Evolutionary conservation across 495 filamentous ascomycete species (phyloP).

Genomic region (Xylaria intraflava): DNA sequence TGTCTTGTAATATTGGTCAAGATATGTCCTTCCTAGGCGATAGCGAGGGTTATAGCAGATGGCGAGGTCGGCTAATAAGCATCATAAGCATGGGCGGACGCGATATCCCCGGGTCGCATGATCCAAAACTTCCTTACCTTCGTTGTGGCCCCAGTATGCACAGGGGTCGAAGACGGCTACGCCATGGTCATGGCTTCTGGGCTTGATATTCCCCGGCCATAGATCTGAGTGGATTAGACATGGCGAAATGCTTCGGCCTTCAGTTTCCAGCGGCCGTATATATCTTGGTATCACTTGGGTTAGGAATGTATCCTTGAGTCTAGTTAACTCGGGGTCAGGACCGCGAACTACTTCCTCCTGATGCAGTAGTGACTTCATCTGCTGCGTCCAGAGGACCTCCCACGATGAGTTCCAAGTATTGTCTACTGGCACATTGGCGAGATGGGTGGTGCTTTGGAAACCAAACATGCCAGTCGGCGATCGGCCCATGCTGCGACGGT

Average conservation of each 20-base stretch:
- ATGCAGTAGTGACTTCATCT: constrained; percentile 17
- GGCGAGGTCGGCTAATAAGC: constrained; percentile 28
- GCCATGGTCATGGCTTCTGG: constrained; percentile 24
- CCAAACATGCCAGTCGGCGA: constrained; percentile 47
- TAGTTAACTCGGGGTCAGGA: neutral
- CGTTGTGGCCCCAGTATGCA: constrained; percentile 45
- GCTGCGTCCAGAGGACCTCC: constrained; percentile 35
- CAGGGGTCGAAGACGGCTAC: constrained; percentile 41
- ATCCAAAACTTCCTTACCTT: constrained; percentile 17
- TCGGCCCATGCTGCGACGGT: constrained; percentile 27
- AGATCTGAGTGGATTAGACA: constrained; percentile 41
- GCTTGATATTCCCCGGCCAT: constrained; percentile 41
- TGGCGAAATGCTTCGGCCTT: constrained; percentile 36
- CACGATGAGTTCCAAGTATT: constrained; percentile 40
- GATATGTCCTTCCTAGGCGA: constrained; percentile 16
- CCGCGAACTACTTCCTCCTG: constrained; percentile 12
- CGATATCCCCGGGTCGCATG: too few relatives aligned
- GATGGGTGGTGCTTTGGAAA: constrained; percentile 43
- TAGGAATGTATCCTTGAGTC: constrained; percentile 16
- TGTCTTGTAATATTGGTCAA: constrained; percentile 22
- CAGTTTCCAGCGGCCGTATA: constrained; percentile 32
- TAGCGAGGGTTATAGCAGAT: constrained; percentile 27
- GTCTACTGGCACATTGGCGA: constrained; percentile 35
- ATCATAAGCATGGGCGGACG: too few relatives aligned
- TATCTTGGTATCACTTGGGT: constrained; percentile 33